phyloP scores from a whole-genome alignment of 371 early-diverging fungal species.

The Smittium mucronatum region DNA sequence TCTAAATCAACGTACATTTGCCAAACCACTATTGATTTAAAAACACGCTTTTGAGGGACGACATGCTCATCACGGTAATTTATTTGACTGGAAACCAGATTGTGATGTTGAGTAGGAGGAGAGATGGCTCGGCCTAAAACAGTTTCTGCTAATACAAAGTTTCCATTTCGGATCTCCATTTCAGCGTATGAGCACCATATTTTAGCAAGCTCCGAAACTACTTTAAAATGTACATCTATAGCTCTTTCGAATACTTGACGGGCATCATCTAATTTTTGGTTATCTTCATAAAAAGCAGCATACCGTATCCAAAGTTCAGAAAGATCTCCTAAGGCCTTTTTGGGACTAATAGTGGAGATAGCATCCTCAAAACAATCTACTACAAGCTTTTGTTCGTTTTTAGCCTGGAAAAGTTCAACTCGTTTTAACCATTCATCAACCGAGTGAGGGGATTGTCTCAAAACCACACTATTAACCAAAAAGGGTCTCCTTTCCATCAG shows the following conservation, averaged over 20 bases:
- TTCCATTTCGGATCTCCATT: constrained; percentile 67
- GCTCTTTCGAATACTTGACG: constrained; percentile 78
- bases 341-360: constrained; percentile 59
- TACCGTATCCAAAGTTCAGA: constrained; percentile 74
- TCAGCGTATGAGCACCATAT: constrained; percentile 91
- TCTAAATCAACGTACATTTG: constrained; percentile 86
- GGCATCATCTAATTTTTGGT: constrained; percentile 41
- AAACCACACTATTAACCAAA: constrained; percentile 82
- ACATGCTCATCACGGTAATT: constrained; percentile 50
- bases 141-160: constrained; percentile 50
- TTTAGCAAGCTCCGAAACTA: constrained; percentile 74
- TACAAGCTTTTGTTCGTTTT: constrained; percentile 32
- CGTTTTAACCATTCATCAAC: constrained; percentile 86
- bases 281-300: constrained; percentile 68
- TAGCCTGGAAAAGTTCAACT: constrained; percentile 39
- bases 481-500: constrained; percentile 89
- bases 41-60: constrained; percentile 70
- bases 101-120: constrained; percentile 28
- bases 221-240: constrained; percentile 57
- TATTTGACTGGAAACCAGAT: constrained; percentile 18
- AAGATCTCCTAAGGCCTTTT: constrained; percentile 63
- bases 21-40: constrained; percentile 86
- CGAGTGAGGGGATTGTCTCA: constrained; percentile 85
- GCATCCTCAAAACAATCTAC: constrained; percentile 70
- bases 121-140: constrained; percentile 67